Base-by-base conservation (phyloP, 345 rosid genomes). In the Combretum micranthum region DNA sequence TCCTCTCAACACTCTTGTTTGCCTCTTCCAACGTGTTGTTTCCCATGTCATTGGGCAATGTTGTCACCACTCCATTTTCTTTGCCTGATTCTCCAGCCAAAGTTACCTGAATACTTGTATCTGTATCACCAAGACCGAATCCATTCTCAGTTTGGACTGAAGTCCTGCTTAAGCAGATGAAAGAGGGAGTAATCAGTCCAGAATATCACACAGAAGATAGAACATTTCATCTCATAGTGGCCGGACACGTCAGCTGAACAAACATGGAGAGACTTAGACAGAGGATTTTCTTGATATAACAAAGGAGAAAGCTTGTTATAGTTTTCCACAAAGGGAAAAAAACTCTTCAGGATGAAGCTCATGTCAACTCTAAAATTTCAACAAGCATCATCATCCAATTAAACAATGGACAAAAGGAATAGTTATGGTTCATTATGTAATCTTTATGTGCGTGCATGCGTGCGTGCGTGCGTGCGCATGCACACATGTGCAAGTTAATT, bases 81-180 rank as follows among this genome's bases (percentile, higher is more conserved):
- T 64, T 78, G 45, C 47, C 63, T 44, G 61, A 52, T 63, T 64
- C 53, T 56, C 55, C 18, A 12, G 20, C 51, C 17, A 16, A 49
- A 42, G 23, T 9, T 21, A 48, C 51, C 37, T 64, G 15, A 22
- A 50, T 42, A 54, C 17, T 76, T 64, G 59, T 55, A 47, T 61
- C 56, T 39, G 63, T 39, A 63, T 59, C 61, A 43, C 54, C 59
- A 52, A 59, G 59, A 20, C 56, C 61, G 65, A n/a, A 55, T 47
- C 70, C 67, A 51, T 65, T 78, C 70, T 64, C 75, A 55, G 52
- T 61, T 51, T 46, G 64, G 50, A 64, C 60, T 42, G 70, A 67
- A 42, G 55, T 67, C 72, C 83, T 75, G 75, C 51, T 65, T 63
- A 50, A 50, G 19, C 57, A 68, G 49, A 61, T 42, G 46, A 52